Evolutionary conservation across 2,329 filamentous ascomycete genomes (phyloP).

Genomic region (Fusarium nygamai): DNA sequence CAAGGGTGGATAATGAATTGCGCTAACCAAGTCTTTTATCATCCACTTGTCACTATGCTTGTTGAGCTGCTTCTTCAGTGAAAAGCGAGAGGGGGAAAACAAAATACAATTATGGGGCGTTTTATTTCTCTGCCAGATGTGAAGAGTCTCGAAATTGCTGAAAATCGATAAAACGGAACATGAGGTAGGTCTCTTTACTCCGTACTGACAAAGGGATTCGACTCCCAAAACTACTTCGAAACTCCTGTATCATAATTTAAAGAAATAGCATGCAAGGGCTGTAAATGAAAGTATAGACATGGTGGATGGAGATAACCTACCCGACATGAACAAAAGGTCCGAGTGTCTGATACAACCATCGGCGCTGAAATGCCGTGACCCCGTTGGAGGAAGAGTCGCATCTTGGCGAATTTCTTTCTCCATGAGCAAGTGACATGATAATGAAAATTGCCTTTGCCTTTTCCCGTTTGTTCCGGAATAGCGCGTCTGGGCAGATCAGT

Average conservation of each 20-base stretch:
- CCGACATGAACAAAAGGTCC: conserved; percentile 35
- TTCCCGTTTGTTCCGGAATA: conserved; percentile 32
- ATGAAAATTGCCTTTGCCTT: conserved; percentile 9
- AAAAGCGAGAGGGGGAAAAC: not conserved
- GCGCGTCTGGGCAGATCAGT: conserved; percentile 8
- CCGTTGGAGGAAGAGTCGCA: conserved; percentile 24
- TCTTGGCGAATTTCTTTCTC: conserved; percentile 25
- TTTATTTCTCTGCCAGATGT: not conserved
- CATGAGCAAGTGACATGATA: conserved; percentile 5
- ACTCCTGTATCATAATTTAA: conserved; percentile 20
- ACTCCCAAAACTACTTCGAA: not conserved
- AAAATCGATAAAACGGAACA: not conserved
- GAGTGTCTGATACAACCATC: conserved; percentile 26
- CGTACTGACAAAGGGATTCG: not conserved
- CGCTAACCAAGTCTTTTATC: conserved; percentile 22
- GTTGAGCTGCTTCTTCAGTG: conserved; percentile 8
- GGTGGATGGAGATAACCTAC: conserved; percentile 16
- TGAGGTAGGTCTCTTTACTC: not conserved
- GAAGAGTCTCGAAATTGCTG: not conserved
- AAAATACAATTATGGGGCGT: not conserved
- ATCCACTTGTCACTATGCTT: conserved; percentile 12
- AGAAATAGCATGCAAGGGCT: not conserved
- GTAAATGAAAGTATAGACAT: not conserved
- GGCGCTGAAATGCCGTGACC: conserved; percentile 15
- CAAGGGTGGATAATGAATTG: not conserved